Base-by-base conservation (phyloP, 139 green algal species). In the Zygnema circumcarinatum region DNA sequence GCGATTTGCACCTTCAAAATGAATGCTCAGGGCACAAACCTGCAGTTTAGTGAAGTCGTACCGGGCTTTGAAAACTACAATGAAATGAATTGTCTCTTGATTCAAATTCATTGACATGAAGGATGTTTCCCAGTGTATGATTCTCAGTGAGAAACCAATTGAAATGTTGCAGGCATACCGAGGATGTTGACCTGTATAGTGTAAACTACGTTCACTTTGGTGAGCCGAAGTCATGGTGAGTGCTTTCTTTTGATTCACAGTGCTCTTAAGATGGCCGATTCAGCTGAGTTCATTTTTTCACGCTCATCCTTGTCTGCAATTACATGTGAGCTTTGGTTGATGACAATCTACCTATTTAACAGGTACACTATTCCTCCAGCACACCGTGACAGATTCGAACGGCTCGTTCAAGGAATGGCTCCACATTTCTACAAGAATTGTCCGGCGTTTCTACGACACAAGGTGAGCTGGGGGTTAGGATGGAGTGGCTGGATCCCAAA, bases 191-290 rank as follows among this genome's bases (percentile, higher is more conserved):
- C 89, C 92, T 99, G 33, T 94, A 95, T 68, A 95, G 90, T 84
- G 94, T 98, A 75, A 99, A 99, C 93, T 99, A 96, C 92, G 91
- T 98, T 67, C 96, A 99, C 93, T 96, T 93, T 88, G 96, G 96
- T 2, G 94, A 93, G 36, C 94, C 95, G 75, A 98, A 99, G 93
- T 89, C 94, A 7, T 96, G 94, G 94, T 92, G 76, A 79, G 82
- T 39, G 32, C 68, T 20, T 25, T 1, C 3, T 73, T 76, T 16
- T 76, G 68, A 3, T 76, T 2, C 38, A 25, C 67, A 39, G 29
- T 11, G 29, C 76, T 74, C 76, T 29, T 25, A 72, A n/a, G n/a
- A 84, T 2, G 76, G 31, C 36, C 1, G n/a, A 32, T 79, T 79
- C 35, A 7, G 38, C 31, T 79, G 33, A 80, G 1, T n/a, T n/a